Base-by-base conservation (phyloP, 306 rosid species). In the Vigna reflexopilosa region DNA sequence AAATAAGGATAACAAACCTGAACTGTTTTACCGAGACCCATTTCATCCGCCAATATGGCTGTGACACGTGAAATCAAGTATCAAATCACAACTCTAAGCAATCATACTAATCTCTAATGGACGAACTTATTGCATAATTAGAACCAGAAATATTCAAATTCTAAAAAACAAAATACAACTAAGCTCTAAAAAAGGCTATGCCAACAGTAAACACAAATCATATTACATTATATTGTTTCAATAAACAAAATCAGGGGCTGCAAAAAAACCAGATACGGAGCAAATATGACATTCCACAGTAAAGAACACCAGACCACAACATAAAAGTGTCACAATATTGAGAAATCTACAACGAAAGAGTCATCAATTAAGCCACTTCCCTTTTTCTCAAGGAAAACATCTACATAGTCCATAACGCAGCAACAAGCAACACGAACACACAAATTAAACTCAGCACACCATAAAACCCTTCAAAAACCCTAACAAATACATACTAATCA, bases 11-110 rank as follows among this genome's bases (percentile, higher is more conserved):
- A 48, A 68, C 45, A 58, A 56, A 95, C 99, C 93, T 95, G 99
- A 77, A 95, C 72, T 22, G 99, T 95, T 87, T 95, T 95, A 73
- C 99, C 99, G 61, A 95, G 90, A 52, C 99, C 99, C 98, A 95
- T 95, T 87, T 95, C 98, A 63, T 95, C 99, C 5, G 98, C 99
- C 89, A 95, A 90, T 83, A 95, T 95, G 73, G 99, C 97, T 95
- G 96, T 69, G 57, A 76, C 26, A 54, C 83, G 85, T 40, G 57
- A 79, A 58, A 85, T 72, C 75, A 83, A 67, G 63, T 9, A 42
- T 76, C 72, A 81, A 74, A 17, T 78, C 20, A 0, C 22, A 40
- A 76, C 54, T 72, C 68, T 36, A 12, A 0, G 40, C 61, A 83
- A 47, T 40, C 58, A 81, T 54, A 34, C 65, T 15, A 77, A 79